These are phyloP conservation scores for Verticillium longisporum DNA, from an alignment of 2,329 filamentous ascomycete species.

Conservation along the genomic window DNA sequence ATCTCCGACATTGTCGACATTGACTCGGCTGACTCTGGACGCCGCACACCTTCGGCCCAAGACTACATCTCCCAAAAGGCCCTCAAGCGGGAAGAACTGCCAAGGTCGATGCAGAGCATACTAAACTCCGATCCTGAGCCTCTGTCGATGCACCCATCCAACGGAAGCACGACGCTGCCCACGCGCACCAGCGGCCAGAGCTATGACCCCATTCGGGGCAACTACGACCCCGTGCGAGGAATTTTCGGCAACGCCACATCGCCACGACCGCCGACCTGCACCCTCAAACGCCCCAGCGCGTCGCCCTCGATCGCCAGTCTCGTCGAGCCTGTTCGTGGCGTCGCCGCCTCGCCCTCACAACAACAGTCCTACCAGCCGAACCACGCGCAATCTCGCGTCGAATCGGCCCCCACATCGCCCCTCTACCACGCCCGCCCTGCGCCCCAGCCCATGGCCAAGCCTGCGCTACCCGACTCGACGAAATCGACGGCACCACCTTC, in stretches of 20 bases:
- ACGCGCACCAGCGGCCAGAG: conserved; percentile 68
- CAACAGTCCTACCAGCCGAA: conserved; percentile 17
- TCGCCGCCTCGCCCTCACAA: conserved; percentile 28
- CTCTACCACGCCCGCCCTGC: conserved; percentile 27
- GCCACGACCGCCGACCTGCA: conserved; percentile 35
- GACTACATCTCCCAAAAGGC: conserved; percentile 34
- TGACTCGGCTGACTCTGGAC: conserved; percentile 6
- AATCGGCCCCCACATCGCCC: conserved; percentile 36
- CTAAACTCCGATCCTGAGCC: conserved; percentile 45
- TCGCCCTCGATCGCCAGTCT: conserved; percentile 90
- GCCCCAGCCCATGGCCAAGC: conserved; percentile 24
- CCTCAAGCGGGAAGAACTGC: conserved; percentile 44
- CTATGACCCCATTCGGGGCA: conserved; percentile 86
- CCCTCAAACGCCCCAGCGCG: conserved; percentile 65
- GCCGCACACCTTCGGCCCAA: conserved; percentile 14
- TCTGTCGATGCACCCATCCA: conserved; percentile 33
- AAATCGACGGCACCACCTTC: conserved; percentile 29
- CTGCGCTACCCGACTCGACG: conserved; percentile 25
- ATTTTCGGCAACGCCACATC: conserved; percentile 36
- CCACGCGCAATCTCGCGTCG: conserved; percentile 20
- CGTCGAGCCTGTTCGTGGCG: conserved; percentile 57
- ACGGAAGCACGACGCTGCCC: conserved; percentile 34
- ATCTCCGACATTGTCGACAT: conserved; percentile 29
- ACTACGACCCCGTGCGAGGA: conserved; percentile 54
- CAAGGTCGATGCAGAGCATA: conserved; percentile 48